Evolutionary conservation across 148 eudicot species (phyloP).

Genomic region (Heliamphora exappendiculata): DNA sequence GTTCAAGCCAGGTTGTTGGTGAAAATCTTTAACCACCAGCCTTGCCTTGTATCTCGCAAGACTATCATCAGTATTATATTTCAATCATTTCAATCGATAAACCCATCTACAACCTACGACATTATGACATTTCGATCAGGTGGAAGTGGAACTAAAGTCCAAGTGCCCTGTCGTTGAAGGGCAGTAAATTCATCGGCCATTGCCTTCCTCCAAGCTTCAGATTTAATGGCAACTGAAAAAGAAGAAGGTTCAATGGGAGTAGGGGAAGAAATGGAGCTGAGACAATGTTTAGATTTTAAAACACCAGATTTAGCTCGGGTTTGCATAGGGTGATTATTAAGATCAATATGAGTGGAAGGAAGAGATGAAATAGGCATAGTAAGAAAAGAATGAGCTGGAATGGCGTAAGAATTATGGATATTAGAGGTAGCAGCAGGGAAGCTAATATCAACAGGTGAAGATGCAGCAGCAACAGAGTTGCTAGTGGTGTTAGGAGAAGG

Average conservation of each 20-base stretch:
- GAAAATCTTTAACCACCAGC: not conserved
- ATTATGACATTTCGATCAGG: too few relatives aligned
- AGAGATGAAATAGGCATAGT: too few relatives aligned
- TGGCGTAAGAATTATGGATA: too few relatives aligned
- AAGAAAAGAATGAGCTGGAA: too few relatives aligned
- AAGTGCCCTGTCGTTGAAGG: not conserved
- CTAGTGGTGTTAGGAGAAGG: too few relatives aligned
- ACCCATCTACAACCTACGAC: slow-evolving; percentile 3
- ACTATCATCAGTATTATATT: not conserved
- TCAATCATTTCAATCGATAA: not conserved
- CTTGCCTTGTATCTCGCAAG: not conserved
- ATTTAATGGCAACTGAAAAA: not conserved
- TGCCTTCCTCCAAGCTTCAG: not conserved
- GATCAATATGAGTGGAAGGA: too few relatives aligned
- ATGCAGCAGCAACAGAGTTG: too few relatives aligned
- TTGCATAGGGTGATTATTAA: not conserved
- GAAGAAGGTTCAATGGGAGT: not conserved
- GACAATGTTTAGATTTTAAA: not conserved
- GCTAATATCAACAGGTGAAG: too few relatives aligned
- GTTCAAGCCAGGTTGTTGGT: not conserved
- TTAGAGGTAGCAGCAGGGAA: too few relatives aligned
- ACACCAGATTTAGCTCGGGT: not conserved
- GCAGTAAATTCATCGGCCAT: not conserved
- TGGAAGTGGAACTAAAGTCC: not conserved
- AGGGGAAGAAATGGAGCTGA: not conserved